Evolutionary conservation across 2,329 filamentous ascomycete species (phyloP).

Genomic region (Proliferodiscus dingleyae): DNA sequence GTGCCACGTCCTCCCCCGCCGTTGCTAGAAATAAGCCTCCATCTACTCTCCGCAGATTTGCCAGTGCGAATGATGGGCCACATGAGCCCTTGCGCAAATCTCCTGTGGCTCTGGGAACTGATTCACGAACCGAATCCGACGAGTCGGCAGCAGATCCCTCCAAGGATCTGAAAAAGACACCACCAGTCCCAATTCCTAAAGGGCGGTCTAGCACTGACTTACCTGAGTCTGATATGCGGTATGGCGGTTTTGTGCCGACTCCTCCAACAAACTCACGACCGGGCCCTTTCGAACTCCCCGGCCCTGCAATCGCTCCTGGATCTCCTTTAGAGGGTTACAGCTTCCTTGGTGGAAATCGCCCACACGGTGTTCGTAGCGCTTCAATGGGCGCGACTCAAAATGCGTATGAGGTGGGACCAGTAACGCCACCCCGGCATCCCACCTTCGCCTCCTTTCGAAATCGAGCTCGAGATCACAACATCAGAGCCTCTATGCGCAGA

Average conservation of each 20-base stretch:
- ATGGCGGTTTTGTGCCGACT: slow-evolving; percentile 60
- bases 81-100: slow-evolving; percentile 15
- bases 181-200: slow-evolving; percentile 33
- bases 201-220: slow-evolving; percentile 8
- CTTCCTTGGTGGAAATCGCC: slow-evolving; percentile 1
- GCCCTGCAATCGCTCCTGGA: slow-evolving; percentile 42
- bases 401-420: slow-evolving; percentile 40
- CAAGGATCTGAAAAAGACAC: slow-evolving; percentile 22
- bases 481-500: slow-evolving; percentile 21
- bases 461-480: slow-evolving; percentile 16
- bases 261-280: slow-evolving; percentile 36
- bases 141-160: slow-evolving; percentile 15
- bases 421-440: slow-evolving; percentile 18
- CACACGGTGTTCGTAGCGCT: slow-evolving; percentile 6
- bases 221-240: slow-evolving; percentile 37
- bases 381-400: slow-evolving; percentile 21
- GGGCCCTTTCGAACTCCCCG: slow-evolving; percentile 52
- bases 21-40: slow-evolving; percentile 3
- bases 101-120: slow-evolving; percentile 19
- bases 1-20: slow-evolving; percentile 18
- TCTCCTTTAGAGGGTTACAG: slow-evolving; percentile 1
- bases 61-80: slow-evolving; percentile 7
- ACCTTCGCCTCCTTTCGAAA: slow-evolving; percentile 23
- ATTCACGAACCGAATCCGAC: slow-evolving; percentile 18
- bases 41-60: slow-evolving; percentile 3